Conservation (phyloP, 441 rosid species). For the Lepidium campestre region DNA sequence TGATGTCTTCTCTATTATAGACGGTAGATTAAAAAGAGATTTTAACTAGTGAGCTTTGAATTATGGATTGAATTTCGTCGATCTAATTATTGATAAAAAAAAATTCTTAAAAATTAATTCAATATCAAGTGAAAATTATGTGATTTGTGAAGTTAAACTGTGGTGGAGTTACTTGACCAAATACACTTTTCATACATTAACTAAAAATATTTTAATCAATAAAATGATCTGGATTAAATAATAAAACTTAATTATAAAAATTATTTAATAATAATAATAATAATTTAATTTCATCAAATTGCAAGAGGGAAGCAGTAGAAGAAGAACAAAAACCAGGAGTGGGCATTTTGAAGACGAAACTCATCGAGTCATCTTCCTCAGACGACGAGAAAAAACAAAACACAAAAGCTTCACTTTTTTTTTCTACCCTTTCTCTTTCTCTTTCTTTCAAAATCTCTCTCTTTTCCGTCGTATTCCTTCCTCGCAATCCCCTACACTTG, state of each 20-base stretch:
- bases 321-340: constrained; percentile 23
- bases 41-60: too few relatives aligned
- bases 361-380: constrained; percentile 20
- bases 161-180: too few relatives aligned
- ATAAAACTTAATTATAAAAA: background rate
- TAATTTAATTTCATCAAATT: background rate
- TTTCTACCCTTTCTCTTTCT: background rate
- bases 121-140: too few relatives aligned
- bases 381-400: background rate
- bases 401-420: constrained; percentile 20
- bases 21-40: too few relatives aligned
- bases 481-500: constrained; percentile 5
- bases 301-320: background rate
- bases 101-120: too few relatives aligned
- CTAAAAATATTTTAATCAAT: background rate
- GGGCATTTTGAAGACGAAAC: constrained; percentile 22
- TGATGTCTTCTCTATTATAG: too few relatives aligned
- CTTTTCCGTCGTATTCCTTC: background rate
- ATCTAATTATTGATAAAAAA: too few relatives aligned
- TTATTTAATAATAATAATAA: background rate
- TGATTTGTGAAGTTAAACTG: too few relatives aligned
- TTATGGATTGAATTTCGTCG: too few relatives aligned
- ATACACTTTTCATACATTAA: background rate
- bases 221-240: background rate
- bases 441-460: background rate